Evolutionary conservation across 2,329 filamentous ascomycete species (phyloP).

Genomic region (Coniochaeta pulveracea): DNA sequence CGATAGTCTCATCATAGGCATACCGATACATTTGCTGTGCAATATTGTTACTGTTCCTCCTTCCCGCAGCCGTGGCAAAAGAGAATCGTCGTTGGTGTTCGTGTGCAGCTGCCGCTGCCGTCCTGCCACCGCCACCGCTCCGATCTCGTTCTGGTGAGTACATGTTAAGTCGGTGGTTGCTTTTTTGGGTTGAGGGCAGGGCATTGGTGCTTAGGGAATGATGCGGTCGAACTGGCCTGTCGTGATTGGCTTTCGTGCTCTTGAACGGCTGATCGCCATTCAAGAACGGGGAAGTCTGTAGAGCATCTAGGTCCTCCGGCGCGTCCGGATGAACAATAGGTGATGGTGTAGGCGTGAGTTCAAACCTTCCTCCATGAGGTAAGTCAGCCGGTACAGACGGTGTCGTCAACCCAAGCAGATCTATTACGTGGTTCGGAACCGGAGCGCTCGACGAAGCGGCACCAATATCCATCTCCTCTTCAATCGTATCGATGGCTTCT

Average conservation of each 20-base stretch:
- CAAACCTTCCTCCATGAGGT: constrained; percentile 66
- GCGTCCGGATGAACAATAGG: neutral
- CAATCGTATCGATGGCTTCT: constrained; percentile 24
- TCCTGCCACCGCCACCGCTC: constrained; percentile 7
- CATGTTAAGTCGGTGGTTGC: constrained; percentile 15
- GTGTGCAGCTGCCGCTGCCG: constrained; percentile 17
- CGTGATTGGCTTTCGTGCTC: too few species aligned
- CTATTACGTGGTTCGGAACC: constrained; percentile 36
- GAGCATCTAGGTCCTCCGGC: constrained; percentile 7
- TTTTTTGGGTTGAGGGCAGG: constrained; percentile 6
- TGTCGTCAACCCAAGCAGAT: constrained; percentile 53
- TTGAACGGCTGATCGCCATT: constrained; percentile 7
- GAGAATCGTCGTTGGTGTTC: constrained; percentile 42
- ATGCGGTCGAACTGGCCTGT: constrained; percentile 12
- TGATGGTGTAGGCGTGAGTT: constrained; percentile 36
- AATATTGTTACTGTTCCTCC: constrained; percentile 37
- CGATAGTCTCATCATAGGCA: constrained; percentile 30
- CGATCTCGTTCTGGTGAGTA: constrained; percentile 17
- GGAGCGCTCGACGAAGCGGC: constrained; percentile 35
- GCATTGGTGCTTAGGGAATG: constrained; percentile 10
- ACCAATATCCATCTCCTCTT: constrained; percentile 89
- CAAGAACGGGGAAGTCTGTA: constrained; percentile 1
- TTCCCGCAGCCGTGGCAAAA: constrained; percentile 34
- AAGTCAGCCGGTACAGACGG: constrained; percentile 45
- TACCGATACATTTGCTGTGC: constrained; percentile 37